Evolutionary conservation across 495 filamentous ascomycete species (phyloP).

Genomic region (Penicillium canescens): DNA sequence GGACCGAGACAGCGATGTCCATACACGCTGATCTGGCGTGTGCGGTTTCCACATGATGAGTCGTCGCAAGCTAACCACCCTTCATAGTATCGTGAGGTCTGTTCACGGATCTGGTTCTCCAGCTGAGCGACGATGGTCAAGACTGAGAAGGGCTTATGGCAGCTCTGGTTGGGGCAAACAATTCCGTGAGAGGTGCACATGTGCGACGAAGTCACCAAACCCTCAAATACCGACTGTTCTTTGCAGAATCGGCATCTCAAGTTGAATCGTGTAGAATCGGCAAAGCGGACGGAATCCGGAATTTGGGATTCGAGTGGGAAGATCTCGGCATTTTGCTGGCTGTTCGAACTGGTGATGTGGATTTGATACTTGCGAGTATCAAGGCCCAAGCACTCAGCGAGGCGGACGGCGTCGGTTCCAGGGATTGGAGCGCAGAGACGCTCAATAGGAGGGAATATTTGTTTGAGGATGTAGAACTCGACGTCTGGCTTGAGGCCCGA

Average conservation of each 20-base stretch:
- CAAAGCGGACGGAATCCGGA: conserved; percentile 80
- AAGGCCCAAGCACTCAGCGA: conserved; percentile 91
- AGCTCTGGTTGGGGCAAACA: conserved; percentile 62
- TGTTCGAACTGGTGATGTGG: conserved; percentile 54
- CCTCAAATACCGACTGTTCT: conserved; percentile 68
- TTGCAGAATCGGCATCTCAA: conserved; percentile 84
- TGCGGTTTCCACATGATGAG: conserved; percentile 79
- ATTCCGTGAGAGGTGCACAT: conserved; percentile 73
- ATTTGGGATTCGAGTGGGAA: conserved; percentile 92
- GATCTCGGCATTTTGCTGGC: conserved; percentile 60
- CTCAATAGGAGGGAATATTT: conserved; percentile 97
- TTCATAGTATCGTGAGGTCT: conserved; percentile 84
- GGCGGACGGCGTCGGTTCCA: conserved; percentile 81
- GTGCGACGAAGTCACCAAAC: conserved; percentile 57
- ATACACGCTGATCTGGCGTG: conserved; percentile 88
- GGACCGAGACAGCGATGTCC: conserved; percentile 88
- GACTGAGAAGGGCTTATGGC: conserved; percentile 62
- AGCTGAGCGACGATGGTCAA: conserved; percentile 81
- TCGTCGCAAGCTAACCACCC: conserved; percentile 92
- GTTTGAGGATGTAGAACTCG: conserved; percentile 97
- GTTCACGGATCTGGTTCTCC: conserved; percentile 75
- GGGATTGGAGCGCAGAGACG: conserved; percentile 94
- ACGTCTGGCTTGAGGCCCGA: conserved; percentile 79
- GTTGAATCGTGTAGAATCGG: conserved; percentile 68
- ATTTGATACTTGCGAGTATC: conserved; percentile 85